Evolutionary conservation across 345 rosid genomes (phyloP).

Genomic region (Psidium guajava): DNA sequence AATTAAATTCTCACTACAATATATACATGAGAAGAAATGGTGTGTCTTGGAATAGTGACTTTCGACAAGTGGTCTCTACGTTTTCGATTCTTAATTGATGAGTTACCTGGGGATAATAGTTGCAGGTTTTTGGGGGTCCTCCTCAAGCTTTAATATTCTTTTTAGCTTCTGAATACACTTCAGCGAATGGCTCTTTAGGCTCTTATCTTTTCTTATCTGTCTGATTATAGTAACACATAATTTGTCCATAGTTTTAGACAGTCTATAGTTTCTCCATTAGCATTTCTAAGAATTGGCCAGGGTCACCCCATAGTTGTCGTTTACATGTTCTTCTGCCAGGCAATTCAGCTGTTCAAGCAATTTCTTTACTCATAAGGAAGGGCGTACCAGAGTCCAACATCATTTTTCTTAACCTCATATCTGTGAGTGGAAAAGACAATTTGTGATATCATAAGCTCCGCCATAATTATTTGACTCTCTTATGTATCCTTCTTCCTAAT

Average conservation of each 20-base stretch:
- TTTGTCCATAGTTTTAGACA: background rate
- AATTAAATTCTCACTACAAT: background rate
- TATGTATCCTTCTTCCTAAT: background rate
- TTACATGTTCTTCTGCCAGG: slow-evolving; percentile 23
- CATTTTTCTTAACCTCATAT: slow-evolving; percentile 92
- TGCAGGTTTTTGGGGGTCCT: background rate
- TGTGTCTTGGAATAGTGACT: background rate
- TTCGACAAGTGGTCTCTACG: background rate
- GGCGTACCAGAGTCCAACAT: slow-evolving; percentile 90
- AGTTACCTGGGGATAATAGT: background rate
- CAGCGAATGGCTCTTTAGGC: background rate
- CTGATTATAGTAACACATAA: background rate
- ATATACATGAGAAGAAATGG: background rate
- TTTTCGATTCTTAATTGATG: background rate
- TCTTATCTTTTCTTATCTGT: background rate
- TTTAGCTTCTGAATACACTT: background rate
- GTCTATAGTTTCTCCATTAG: background rate
- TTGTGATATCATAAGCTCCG: background rate
- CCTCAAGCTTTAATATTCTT: background rate
- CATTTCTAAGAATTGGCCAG: background rate
- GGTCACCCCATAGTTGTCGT: background rate
- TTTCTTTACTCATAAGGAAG: slow-evolving; percentile 70
- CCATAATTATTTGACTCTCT: background rate
- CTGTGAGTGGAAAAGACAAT: slow-evolving; percentile 36
- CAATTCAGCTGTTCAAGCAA: slow-evolving; percentile 94